Conservation (phyloP, 2,329 filamentous ascomycete species). For the Grosmannia serpens region DNA sequence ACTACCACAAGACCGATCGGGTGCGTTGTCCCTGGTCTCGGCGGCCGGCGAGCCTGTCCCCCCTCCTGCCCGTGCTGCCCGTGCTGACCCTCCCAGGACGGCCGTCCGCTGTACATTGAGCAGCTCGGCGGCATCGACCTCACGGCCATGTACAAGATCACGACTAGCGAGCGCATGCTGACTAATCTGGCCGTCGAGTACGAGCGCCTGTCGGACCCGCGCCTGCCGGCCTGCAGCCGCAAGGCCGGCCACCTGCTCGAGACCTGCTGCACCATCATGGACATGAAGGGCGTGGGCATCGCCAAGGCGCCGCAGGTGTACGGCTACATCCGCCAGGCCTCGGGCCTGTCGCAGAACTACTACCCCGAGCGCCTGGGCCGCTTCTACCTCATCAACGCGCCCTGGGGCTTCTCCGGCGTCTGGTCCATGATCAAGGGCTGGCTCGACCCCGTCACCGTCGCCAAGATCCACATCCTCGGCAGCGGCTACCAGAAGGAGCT, state of each 20-base stretch:
- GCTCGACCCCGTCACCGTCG: conserved; percentile 90
- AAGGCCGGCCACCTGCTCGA: conserved; percentile 83
- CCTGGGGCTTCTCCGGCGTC: conserved; percentile 83
- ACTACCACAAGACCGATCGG: conserved; percentile 96
- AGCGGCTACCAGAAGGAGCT: conserved; percentile 73
- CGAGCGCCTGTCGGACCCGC: conserved; percentile 87
- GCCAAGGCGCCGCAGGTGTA: conserved; percentile 74
- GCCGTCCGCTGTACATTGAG: conserved; percentile 94
- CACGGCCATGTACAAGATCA: conserved; percentile 83
- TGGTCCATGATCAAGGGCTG: conserved; percentile 85
- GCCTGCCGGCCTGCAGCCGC: conserved; percentile 88
- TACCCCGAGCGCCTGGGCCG: conserved; percentile 95
- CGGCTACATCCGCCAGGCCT: conserved; percentile 74
- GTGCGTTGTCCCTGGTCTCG: conserved; percentile 29
- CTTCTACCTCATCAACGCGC: conserved; percentile 95
- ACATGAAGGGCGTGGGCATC: conserved; percentile 87
- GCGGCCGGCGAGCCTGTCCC: no score
- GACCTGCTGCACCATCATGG: conserved; percentile 97
- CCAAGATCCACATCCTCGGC: conserved; percentile 90
- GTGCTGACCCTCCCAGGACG: conserved; percentile 50
- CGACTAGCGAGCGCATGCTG: conserved; percentile 84
- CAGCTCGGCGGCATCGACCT: conserved; percentile 90
- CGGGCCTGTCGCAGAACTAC: conserved; percentile 92
- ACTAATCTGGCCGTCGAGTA: conserved; percentile 96
- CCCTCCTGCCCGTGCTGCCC: not conserved